Evolutionary conservation across 2,329 filamentous ascomycete species (phyloP), one percentile per base, ranked within the genome.

Genomic region (Mariannaea sp.): DNA sequence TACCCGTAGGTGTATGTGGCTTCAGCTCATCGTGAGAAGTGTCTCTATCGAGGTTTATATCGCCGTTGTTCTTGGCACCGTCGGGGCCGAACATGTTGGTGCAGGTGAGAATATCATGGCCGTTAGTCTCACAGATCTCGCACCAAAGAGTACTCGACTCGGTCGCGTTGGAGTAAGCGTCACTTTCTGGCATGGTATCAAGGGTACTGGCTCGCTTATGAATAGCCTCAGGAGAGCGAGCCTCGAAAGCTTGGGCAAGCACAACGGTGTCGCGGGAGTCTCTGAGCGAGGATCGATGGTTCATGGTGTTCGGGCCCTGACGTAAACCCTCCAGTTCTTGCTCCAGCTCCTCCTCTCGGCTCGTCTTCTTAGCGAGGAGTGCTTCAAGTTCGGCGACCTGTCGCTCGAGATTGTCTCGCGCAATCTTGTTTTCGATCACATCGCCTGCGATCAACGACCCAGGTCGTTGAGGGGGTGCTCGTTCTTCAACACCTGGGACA

Each of bases 71-170:
- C 64, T 74, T 73, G 45, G 61, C 62, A 27, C 71, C 69, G 20
- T 75, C 75, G 7, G 76, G 69, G 2, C 81, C 85, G 71, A 90
- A 93, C 86, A 96, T 94, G 71, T 91, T 93, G 47, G 89, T 92
- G 79, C 93, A 97, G 17, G 90, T 95, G 51, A 97, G 78, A 56
- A 97, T 96, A 66, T 97, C 93, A 68, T 97, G 93, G 13, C 93
- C 92, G 40, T 84, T 82, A 27, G 89, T 90, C 75, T 97, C 92
- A 75, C 93, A 97, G 57, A 97, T 94, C 74, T 97, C 94, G 73
- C 93, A 97, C 89, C 90, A 96, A 58, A 92, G 80, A 13, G 80
- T 83, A 69, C 85, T 89, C 64, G 80, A 86, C 68, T 92, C 89
- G 32, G 88, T 90, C 17, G 84, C 81, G 22, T 82, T 84, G 30